These are phyloP conservation scores for Podospora sp. DNA, from an alignment of 495 filamentous ascomycete genomes.

Conservation along the genomic window DNA sequence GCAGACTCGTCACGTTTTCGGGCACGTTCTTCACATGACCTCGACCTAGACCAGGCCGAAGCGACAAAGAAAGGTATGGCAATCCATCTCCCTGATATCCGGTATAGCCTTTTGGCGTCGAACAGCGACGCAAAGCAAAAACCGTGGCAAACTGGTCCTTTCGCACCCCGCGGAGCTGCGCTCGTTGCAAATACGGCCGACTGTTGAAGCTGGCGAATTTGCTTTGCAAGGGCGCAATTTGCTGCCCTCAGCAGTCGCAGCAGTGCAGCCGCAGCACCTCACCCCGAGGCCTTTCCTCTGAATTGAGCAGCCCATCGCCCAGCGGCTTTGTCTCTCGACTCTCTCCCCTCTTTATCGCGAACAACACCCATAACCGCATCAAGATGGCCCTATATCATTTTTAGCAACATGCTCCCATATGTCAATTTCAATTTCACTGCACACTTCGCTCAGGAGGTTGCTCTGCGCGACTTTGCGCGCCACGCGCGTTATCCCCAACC, in stretches of 20 bases:
- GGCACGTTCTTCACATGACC: conserved; percentile 46
- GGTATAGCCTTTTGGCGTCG: neutral
- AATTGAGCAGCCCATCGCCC: neutral
- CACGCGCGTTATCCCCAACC: conserved; percentile 16
- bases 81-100: neutral
- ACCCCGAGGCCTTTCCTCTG: neutral
- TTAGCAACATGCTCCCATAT: neutral
- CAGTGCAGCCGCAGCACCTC: neutral
- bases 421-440: neutral
- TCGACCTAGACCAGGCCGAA: conserved; percentile 36
- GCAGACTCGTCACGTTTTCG: conserved; percentile 41
- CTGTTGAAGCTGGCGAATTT: neutral
- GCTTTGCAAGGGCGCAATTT: conserved; percentile 1
- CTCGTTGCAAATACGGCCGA: neutral
- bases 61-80: conserved; percentile 32
- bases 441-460: neutral
- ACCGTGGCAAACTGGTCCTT: neutral
- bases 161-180: neutral
- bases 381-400: neutral
- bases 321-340: conserved; percentile 9
- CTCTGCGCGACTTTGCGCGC: conserved; percentile 13
- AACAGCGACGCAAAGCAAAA: neutral
- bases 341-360: conserved; percentile 1
- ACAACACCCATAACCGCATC: neutral
- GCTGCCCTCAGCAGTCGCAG: neutral